Base-by-base conservation (phyloP, 192 early-diverging fungal genomes). In the Coemansia sp. region DNA sequence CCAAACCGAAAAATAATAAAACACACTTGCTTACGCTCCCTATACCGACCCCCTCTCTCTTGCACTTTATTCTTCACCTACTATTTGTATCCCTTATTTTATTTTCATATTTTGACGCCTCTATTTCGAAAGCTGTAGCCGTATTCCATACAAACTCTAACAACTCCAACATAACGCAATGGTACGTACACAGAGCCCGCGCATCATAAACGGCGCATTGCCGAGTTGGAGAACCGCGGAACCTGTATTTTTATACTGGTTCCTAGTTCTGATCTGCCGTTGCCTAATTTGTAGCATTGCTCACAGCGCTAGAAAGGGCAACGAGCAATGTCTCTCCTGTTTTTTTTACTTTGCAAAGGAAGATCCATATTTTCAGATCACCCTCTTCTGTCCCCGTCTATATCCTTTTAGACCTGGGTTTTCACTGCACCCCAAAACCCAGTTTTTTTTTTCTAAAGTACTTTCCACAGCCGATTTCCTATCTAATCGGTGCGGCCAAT, bases 11-110 rank as follows among this genome's bases (percentile, higher is more conserved):
- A 45, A 45, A 5, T 45, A 45, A 45, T 16, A 45, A 45, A 45
- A 16, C 42, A 12, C 14, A 45, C 17, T 45, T 45, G 42, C 42
- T 12, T 45, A 45, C 42, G 42, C 42, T 45, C 42, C 42, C 42
- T 45, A 45, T 12, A 45, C 17, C 42, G 42, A 12, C 42, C 17
- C 17, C 42, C 17, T 45, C 42, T 45, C 14, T 45, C 42, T 45
- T 45, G 42, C 52, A 29, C 7, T 54, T 54, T 54, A 54, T 12
- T 54, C 8, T 54, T 54, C 6, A 29, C 29, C 16, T 54, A 54
- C 29, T 54, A 30, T 54, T 54, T 54, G 42, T 45, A 45, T 45
- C 42, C 42, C 42, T 16, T 45, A 8, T 45, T 45, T 45, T 45
- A 25, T 25, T 45, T 38, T 38, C 1, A 38, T 12, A 54, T 54